Percentiles rank a stretch among this genome's conserved stretches.
phyloP scores from a whole-genome alignment of 768 basidiomycete genomes.

The Suillus placidus region DNA sequence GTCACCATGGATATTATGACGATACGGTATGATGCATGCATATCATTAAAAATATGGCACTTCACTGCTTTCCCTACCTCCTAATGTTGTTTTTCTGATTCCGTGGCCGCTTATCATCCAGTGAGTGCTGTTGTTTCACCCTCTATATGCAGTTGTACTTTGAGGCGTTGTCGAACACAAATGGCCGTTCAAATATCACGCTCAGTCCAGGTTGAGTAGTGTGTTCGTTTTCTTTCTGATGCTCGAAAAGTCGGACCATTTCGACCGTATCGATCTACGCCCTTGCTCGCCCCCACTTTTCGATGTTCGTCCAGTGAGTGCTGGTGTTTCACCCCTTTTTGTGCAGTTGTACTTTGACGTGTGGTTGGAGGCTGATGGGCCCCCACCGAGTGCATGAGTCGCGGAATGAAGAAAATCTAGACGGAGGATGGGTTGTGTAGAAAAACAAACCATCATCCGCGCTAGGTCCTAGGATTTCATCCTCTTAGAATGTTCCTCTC shows the following conservation, averaged over 20 bases:
- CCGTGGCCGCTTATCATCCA: not conserved
- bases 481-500: too few relatives aligned
- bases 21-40: slow-evolving; percentile 48
- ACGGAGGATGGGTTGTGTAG: too few relatives aligned
- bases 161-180: not conserved
- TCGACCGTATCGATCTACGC: too few relatives aligned
- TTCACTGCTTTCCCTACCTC: slow-evolving; percentile 16
- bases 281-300: too few relatives aligned
- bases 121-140: not conserved
- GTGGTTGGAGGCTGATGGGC: too few relatives aligned
- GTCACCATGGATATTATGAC: slow-evolving; percentile 24
- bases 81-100: not conserved
- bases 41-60: slow-evolving; percentile 31
- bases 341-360: too few relatives aligned
- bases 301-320: too few relatives aligned
- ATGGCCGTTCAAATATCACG: not conserved
- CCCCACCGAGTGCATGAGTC: too few relatives aligned
- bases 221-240: not conserved
- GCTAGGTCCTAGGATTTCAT: too few relatives aligned
- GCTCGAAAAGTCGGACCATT: not conserved
- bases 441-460: too few relatives aligned
- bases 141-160: not conserved
- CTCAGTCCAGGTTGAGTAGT: not conserved
- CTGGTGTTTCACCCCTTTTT: too few relatives aligned
- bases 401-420: too few relatives aligned